Conservation (phyloP, 2,329 filamentous ascomycete species). For the Tympanopsis confertula region DNA sequence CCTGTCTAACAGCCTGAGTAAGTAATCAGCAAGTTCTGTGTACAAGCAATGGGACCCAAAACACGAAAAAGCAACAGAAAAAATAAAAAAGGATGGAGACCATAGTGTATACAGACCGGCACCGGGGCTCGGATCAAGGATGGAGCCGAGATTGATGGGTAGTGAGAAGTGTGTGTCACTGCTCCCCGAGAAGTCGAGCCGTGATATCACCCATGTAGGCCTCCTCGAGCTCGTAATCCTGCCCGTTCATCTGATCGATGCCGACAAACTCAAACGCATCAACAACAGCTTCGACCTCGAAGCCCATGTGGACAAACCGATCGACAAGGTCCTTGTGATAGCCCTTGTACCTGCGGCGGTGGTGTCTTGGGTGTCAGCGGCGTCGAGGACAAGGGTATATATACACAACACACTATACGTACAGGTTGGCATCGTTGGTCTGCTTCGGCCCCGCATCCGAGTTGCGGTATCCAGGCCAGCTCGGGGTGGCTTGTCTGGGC, state of each 20-base stretch:
- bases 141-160: no score
- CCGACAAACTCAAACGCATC: constrained; percentile 71
- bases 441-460: no score
- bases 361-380: background rate
- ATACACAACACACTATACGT: background rate
- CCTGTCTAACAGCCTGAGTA: no score
- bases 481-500: constrained; percentile 33
- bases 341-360: constrained; percentile 60
- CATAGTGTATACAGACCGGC: no score
- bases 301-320: constrained; percentile 82
- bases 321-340: constrained; percentile 78
- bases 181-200: constrained; percentile 71
- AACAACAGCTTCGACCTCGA: constrained; percentile 76
- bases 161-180: no score
- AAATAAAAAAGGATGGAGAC: no score
- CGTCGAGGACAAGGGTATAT: no score
- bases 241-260: constrained; percentile 66
- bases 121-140: no score
- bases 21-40: no score
- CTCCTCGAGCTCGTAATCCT: constrained; percentile 79
- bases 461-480: constrained; percentile 10
- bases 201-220: constrained; percentile 86
- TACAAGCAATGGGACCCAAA: no score
- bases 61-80: no score
- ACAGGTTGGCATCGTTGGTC: background rate